phyloP scores from a whole-genome alignment of 2,329 filamentous ascomycete genomes.

The Penicillium paneum region DNA sequence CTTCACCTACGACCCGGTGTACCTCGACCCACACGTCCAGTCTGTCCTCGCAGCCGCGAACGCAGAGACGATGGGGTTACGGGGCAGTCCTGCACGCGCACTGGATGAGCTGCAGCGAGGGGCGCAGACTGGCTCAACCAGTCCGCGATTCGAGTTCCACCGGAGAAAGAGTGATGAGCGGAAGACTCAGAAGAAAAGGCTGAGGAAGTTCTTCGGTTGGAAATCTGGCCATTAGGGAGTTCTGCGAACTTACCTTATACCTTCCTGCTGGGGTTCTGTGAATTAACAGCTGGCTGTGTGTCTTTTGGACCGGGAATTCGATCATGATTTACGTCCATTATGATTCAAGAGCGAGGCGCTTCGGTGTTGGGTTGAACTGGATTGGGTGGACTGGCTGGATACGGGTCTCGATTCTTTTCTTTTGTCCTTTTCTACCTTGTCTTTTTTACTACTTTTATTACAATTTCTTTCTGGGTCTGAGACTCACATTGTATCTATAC shows the following conservation, averaged over 20 bases:
- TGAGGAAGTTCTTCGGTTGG: conserved; percentile 26
- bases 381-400: not conserved
- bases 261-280: not conserved
- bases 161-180: conserved; percentile 10
- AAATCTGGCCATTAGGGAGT: conserved; percentile 16
- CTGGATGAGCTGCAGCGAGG: conserved; percentile 22
- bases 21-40: conserved; percentile 24
- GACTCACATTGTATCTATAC: conserved; percentile 3
- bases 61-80: conserved; percentile 24
- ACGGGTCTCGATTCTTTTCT: not conserved
- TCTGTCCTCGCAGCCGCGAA: conserved; percentile 26
- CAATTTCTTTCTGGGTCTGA: conserved; percentile 8
- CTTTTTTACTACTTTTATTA: conserved; percentile 1
- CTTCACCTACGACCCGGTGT: conserved; percentile 21
- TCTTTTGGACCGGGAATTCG: not conserved
- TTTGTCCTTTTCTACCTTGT: not conserved
- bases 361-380: not conserved
- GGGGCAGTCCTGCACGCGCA: conserved; percentile 16
- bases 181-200: conserved; percentile 14
- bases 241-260: not conserved
- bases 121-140: not conserved
- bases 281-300: not conserved
- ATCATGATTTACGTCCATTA: not conserved
- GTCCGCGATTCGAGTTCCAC: conserved; percentile 3
- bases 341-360: not conserved